Base-by-base conservation (phyloP, 2,329 filamentous ascomycete species). In the Akanthomyces lecanii region DNA sequence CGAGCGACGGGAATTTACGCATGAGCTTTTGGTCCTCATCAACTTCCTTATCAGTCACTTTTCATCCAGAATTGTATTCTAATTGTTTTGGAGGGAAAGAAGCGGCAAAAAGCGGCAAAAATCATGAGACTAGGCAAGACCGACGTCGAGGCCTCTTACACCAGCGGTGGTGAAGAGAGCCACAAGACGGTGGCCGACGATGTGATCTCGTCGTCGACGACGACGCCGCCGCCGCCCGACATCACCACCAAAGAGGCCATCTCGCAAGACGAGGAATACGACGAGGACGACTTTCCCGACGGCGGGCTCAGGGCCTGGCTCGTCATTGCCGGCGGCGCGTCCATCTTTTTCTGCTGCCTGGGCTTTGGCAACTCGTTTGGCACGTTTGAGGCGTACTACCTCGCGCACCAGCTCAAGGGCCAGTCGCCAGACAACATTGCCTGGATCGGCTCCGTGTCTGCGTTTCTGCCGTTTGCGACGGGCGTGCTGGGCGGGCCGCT, bases 311-410 rank as follows among this genome's bases (percentile, higher is more conserved):
- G 18, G 61, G 36, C 69, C 57, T 55, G 67, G 64, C 42, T 69
- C 30, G 64, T 71, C 33, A 62, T 66, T 10, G 48, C 63, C 30
- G 67, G 66, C 40, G 64, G 65, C 57, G 44, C 66, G n/a, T 38
- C 63, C n/a, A 58, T 65, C 53, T 68, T 70, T 42, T 71, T 72
- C 44, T 71, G 68, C 40, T 68, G 68, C 2, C 63, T 71, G 16
- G 70, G 70, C 10, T 71, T 70, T 36, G 68, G 65, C 59, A 72
- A 70, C 60, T 66, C 66, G 5, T 71, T 71, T 52, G 68, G 70
- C 11, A 68, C 71, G 11, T 72, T 71, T 60, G 68, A 70, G 21
- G 70, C 62, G 21, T 67, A 71, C 30, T 71, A 72, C 63, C 69
- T 69, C 64, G 64, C 64, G 28, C 64, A 71, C 44, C 69, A 70